phyloP scores from a whole-genome alignment of 768 basidiomycete genomes.

The Mycena sanguinolenta region DNA sequence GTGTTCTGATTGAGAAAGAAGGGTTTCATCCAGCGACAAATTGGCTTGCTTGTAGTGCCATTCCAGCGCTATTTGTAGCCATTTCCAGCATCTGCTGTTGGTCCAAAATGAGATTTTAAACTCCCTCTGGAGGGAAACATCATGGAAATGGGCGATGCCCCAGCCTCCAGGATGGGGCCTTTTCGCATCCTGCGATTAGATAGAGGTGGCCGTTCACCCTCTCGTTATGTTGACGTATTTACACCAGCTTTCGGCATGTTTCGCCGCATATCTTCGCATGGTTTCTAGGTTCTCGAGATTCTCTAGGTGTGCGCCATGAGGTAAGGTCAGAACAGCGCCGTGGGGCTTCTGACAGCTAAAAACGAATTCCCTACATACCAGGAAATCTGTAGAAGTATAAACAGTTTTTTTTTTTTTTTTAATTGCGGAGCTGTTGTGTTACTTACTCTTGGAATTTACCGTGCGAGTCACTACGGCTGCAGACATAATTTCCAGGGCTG shows the following conservation, averaged over 20 bases:
- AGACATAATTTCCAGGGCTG: constrained; percentile 17
- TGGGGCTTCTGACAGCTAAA: constrained; percentile 4
- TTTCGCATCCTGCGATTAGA: constrained; percentile 41
- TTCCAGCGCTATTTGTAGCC: constrained; percentile 9
- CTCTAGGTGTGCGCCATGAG: constrained; percentile 32
- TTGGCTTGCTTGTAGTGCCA: not conserved
- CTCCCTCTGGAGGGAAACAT: constrained; percentile 1
- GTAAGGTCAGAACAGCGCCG: constrained; percentile 38
- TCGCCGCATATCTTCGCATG: constrained; percentile 31
- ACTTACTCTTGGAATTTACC: not conserved
- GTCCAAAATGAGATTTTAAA: constrained; percentile 15
- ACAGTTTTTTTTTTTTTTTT: too few relatives aligned
- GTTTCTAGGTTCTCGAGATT: constrained; percentile 22
- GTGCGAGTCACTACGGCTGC: not conserved
- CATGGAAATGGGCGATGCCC: constrained; percentile 36
- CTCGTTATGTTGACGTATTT: constrained; percentile 29
- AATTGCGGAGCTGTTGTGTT: not conserved
- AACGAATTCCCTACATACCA: not conserved
- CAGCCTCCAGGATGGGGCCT: constrained; percentile 35
- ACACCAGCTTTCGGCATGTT: constrained; percentile 39
- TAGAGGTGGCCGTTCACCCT: constrained; percentile 36
- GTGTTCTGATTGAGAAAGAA: not conserved
- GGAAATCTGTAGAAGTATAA: too few relatives aligned
- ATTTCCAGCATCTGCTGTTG: not conserved
- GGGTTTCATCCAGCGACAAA: not conserved